Conservation (phyloP, 352 stramenopile genomes). For the Pythium phragmiticola region DNA sequence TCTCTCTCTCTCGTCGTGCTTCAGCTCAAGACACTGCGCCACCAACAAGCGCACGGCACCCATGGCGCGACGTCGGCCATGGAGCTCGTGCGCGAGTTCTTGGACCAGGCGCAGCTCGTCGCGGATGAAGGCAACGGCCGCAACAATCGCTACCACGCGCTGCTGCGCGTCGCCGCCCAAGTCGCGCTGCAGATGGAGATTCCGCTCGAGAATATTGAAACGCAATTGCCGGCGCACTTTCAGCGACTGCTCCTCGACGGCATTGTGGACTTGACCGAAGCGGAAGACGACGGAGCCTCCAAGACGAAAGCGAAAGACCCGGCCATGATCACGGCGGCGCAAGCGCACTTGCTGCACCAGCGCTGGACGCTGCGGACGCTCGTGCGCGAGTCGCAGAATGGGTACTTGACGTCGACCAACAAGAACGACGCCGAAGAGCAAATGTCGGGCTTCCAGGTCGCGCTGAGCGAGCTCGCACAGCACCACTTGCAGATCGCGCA, state of each 20-base stretch:
- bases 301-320: neutral
- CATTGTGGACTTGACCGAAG: slow-evolving; percentile 71
- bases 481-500: slow-evolving; percentile 64
- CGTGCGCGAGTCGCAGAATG: slow-evolving; percentile 66
- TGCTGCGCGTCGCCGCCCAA: slow-evolving; percentile 72
- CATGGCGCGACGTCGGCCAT: slow-evolving; percentile 71
- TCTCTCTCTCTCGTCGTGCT: slow-evolving; percentile 1
- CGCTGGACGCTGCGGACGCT: slow-evolving; percentile 77
- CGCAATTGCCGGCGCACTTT: slow-evolving; percentile 66
- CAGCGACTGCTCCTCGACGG: slow-evolving; percentile 80
- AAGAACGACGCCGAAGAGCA: slow-evolving; percentile 68
- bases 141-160: slow-evolving; percentile 70
- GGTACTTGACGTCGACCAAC: slow-evolving; percentile 65
- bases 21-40: slow-evolving; percentile 49
- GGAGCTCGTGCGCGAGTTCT: slow-evolving; percentile 78
- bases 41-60: slow-evolving; percentile 40
- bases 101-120: slow-evolving; percentile 82
- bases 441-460: slow-evolving; percentile 58
- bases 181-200: slow-evolving; percentile 78
- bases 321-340: slow-evolving; percentile 18
- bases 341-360: slow-evolving; percentile 65
- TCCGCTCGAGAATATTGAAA: slow-evolving; percentile 52
- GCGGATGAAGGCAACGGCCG: slow-evolving; percentile 70
- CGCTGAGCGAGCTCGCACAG: slow-evolving; percentile 59
- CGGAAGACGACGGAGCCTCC: slow-evolving; percentile 5